These are phyloP conservation scores for Cordyceps javanica DNA, from an alignment of 2,329 filamentous ascomycete species.

Conservation along the genomic window DNA sequence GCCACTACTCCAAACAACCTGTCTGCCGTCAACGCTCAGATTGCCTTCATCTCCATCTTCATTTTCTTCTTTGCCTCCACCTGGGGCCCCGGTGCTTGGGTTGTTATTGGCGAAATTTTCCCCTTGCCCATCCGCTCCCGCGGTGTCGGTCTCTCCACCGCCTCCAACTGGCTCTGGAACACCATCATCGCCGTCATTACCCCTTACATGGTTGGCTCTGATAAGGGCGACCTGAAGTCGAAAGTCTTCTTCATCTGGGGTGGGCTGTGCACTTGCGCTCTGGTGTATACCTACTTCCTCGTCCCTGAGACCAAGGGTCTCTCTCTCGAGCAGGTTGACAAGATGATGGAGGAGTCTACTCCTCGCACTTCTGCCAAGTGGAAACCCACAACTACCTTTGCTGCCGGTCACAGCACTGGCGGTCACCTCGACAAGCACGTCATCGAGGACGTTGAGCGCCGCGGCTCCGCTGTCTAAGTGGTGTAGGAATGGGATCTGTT, in stretches of 20 bases:
- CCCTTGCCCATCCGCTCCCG: constrained; percentile 82
- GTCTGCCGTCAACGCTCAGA: constrained; percentile 60
- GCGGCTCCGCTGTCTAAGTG: constrained; percentile 26
- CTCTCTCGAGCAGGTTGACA: constrained; percentile 73
- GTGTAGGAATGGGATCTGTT: not conserved
- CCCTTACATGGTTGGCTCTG: constrained; percentile 60
- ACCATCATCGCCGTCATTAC: constrained; percentile 65
- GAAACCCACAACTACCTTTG: constrained; percentile 66
- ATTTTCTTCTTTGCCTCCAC: constrained; percentile 90
- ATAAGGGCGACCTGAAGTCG: constrained; percentile 59
- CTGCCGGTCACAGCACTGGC: constrained; percentile 39
- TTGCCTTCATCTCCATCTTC: constrained; percentile 86
- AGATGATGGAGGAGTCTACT: constrained; percentile 83
- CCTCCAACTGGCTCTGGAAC: constrained; percentile 91
- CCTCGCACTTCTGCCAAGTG: constrained; percentile 72
- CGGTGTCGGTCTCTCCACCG: constrained; percentile 79
- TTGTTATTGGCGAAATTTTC: constrained; percentile 85
- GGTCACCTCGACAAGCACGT: constrained; percentile 26
- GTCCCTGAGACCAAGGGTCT: constrained; percentile 71
- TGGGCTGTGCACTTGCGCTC: constrained; percentile 52
- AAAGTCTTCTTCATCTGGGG: constrained; percentile 75
- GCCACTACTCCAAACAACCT: constrained; percentile 44
- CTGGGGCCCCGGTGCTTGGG: constrained; percentile 79
- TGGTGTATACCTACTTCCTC: constrained; percentile 66
- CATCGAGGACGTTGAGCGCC: constrained; percentile 25